Evolutionary conservation across 495 filamentous ascomycete genomes (phyloP), one percentile per base, ranked within the genome.

Genomic region (Apiosordaria backusii): DNA sequence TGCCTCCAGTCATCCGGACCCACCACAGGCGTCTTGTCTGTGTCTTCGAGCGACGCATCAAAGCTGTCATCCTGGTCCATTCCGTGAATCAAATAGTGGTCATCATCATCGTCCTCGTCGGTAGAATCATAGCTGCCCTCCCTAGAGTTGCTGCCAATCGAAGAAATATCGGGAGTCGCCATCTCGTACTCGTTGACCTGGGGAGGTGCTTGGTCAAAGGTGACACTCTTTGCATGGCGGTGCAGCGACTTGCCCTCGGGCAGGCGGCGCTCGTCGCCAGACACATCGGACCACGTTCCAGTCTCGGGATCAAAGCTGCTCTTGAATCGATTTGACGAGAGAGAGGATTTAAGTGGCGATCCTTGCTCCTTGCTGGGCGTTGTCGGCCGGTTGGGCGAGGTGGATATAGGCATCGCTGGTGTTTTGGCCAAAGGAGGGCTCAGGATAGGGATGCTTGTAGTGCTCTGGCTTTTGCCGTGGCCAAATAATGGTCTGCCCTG

Each of bases 111-210:
- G 24, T 91, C 88, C 26, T 89, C 87, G n/a, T 87, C 85, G 13
- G 85, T 85, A 3, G 91, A 93, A 62, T 97, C 95, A 72, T 92
- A 97, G 76, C 93, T 96, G 21, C 91, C 90, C 67, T 96, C 91
- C 25, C 93, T 88, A 5, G 93, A 97, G 61, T 87, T 92, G 16
- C 91, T 93, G 18, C 90, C 91, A 58, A 94, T 80, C 1, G 90
- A 98, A 4, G 96, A 97, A 18, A 92, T 85, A 75, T 97, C 95
- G 1, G 95, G 95, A 3, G 95, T 99, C 40, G 91, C 89, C 91
- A 97, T 93, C 78, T 97, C 95, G 73, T 98, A 99, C 74, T 98
- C 93, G 71, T 97, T 96, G 62, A 98, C 82, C 75, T 95, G 90
- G 27, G 95, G 96, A 23, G 95, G 94, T 0, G 92, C 95, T 26